A percentile compares a stretch with the other conserved stretches of the same genome.
These are phyloP conservation scores for Paecilomyces variotii DNA, from an alignment of 2,329 filamentous ascomycete genomes.

Conservation along the genomic window DNA sequence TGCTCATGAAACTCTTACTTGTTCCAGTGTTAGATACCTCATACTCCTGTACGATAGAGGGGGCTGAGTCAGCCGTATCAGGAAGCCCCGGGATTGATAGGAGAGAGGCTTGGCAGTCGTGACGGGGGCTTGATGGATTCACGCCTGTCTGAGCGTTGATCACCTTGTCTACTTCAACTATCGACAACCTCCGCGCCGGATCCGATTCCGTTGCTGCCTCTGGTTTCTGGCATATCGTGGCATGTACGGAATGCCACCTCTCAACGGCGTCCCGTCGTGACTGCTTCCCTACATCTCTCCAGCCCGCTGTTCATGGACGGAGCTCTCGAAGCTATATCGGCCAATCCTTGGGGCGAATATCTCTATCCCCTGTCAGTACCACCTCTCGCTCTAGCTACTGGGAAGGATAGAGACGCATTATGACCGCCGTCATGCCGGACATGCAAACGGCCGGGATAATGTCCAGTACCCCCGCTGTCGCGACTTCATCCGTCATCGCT, in stretches of 20 bases:
- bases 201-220: background rate
- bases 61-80: slow-evolving; percentile 10
- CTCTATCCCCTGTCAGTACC: background rate
- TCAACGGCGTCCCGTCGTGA: background rate
- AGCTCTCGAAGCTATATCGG: background rate
- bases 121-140: background rate
- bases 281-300: background rate
- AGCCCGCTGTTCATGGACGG: background rate
- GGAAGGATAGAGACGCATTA: background rate
- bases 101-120: slow-evolving; percentile 2
- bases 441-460: slow-evolving; percentile 11
- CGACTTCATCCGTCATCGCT: slow-evolving; percentile 8
- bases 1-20: too few relatives aligned
- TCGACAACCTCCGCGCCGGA: background rate
- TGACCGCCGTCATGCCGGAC: slow-evolving; percentile 16
- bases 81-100: slow-evolving; percentile 3
- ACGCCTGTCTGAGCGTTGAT: background rate
- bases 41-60: background rate
- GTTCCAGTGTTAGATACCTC: too few relatives aligned
- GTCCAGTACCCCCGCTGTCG: slow-evolving; percentile 13
- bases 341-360: background rate
- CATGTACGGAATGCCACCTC: background rate
- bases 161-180: background rate
- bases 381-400: background rate
- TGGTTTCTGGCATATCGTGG: background rate